These are phyloP conservation scores for Oryza glaberrima DNA, from an alignment of 176 grass and related monocot genomes.

Conservation along the genomic window DNA sequence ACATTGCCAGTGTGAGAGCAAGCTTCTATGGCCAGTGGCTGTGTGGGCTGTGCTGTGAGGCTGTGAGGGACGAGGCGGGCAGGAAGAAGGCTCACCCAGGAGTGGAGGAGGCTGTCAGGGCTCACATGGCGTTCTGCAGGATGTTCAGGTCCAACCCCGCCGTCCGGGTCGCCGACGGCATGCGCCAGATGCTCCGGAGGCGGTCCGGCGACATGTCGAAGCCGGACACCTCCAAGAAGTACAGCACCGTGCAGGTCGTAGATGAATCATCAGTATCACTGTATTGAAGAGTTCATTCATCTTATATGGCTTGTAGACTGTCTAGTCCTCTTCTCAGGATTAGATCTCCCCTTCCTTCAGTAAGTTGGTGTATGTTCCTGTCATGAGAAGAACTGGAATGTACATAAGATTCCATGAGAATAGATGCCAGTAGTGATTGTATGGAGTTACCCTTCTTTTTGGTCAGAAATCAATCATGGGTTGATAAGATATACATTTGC, in stretches of 20 bases:
- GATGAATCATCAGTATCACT: slow-evolving; percentile 54
- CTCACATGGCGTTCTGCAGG: slow-evolving; percentile 90
- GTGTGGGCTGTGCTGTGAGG: slow-evolving; percentile 92
- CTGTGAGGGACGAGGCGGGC: slow-evolving; percentile 72
- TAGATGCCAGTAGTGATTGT: slow-evolving; percentile 41
- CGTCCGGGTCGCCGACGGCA: slow-evolving; percentile 70
- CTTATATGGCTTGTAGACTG: slow-evolving; percentile 36
- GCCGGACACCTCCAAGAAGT: slow-evolving; percentile 54
- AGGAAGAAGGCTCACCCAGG: slow-evolving; percentile 61
- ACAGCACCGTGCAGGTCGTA: slow-evolving; percentile 56
- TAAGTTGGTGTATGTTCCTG: slow-evolving; percentile 46
- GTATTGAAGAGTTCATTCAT: slow-evolving; percentile 45
- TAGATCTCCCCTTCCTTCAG: slow-evolving; percentile 25
- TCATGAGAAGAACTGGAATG: slow-evolving; percentile 46
- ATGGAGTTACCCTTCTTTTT: slow-evolving; percentile 26
- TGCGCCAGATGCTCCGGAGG: slow-evolving; percentile 85
- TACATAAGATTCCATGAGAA: slow-evolving; percentile 53
- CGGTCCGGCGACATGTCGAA: slow-evolving; percentile 64
- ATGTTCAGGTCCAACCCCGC: slow-evolving; percentile 73
- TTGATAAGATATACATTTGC: slow-evolving; percentile 31
- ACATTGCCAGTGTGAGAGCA: slow-evolving; percentile 80
- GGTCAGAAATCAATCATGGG: slow-evolving; percentile 49
- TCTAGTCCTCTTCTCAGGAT: slow-evolving; percentile 39
- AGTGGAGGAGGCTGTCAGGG: slow-evolving; percentile 76
- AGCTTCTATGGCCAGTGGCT: slow-evolving; percentile 86